A percentile compares a stretch with the other conserved stretches of the same genome.
Evolutionary conservation across 139 green algal genomes (phyloP).

Genomic region (Tetraselmis striata): DNA sequence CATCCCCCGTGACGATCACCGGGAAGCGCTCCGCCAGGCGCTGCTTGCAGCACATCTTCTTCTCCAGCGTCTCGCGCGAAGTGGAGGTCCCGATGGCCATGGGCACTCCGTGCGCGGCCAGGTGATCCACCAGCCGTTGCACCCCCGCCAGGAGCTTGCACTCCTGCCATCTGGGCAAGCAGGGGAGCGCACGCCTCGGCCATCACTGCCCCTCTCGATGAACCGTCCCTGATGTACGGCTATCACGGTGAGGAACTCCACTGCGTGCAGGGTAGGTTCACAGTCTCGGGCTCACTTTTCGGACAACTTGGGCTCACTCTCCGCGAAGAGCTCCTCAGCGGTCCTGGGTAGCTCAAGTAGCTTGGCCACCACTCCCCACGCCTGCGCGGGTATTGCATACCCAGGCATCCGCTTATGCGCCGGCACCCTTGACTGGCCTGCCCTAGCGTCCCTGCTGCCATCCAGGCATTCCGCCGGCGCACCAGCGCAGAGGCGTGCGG

Average conservation of each 20-base stretch:
- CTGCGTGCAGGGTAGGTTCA: too few relatives aligned
- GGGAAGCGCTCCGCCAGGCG: background rate
- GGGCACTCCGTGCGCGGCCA: conserved; percentile 7
- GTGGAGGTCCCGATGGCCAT: conserved; percentile 27
- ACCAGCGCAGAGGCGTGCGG: too few relatives aligned
- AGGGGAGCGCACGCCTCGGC: too few relatives aligned
- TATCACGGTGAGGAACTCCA: too few relatives aligned
- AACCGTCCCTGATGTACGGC: too few relatives aligned
- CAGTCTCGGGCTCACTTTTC: too few relatives aligned
- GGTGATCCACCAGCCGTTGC: background rate
- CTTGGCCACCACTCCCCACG: background rate
- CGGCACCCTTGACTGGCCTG: too few relatives aligned
- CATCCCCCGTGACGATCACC: background rate
- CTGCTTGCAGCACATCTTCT: conserved; percentile 1
- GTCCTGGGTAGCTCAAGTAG: background rate
- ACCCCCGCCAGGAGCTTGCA: background rate
- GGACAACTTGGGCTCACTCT: background rate
- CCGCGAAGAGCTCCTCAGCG: background rate
- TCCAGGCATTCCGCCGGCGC: too few relatives aligned
- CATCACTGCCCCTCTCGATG: too few relatives aligned
- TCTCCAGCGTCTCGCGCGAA: background rate
- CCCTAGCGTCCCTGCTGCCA: too few relatives aligned
- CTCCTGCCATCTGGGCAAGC: background rate
- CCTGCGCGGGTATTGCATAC: too few relatives aligned
- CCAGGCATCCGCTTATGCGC: too few relatives aligned